Conservation (phyloP, 495 filamentous ascomycete species). For the Lophium mytilinum region DNA sequence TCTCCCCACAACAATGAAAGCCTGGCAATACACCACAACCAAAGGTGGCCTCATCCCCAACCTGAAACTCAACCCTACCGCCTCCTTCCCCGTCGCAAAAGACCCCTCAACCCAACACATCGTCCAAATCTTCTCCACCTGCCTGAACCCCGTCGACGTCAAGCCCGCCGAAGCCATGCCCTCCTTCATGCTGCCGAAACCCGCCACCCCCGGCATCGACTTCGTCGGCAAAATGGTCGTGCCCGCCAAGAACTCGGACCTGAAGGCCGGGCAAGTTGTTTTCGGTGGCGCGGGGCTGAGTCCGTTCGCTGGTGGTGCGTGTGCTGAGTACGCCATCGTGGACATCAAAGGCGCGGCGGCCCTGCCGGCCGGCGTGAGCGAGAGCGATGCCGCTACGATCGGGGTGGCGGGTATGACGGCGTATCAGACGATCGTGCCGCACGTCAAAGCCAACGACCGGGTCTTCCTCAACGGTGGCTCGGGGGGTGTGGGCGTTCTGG, state of each 20-base stretch:
- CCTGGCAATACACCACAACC: slow-evolving; percentile 21
- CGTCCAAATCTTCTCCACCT: slow-evolving; percentile 27
- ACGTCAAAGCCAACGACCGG: slow-evolving; percentile 26
- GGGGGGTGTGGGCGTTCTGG: slow-evolving; percentile 29
- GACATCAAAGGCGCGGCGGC: slow-evolving; percentile 6
- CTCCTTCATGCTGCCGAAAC: slow-evolving; percentile 13
- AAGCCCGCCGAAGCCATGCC: slow-evolving; percentile 26
- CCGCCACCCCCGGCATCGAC: slow-evolving; percentile 26
- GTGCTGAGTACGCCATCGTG: slow-evolving; percentile 25
- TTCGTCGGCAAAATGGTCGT: slow-evolving; percentile 27
- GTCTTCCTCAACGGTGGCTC: slow-evolving; percentile 35
- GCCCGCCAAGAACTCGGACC: slow-evolving; percentile 6
- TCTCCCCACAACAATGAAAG: slow-evolving; percentile 23
- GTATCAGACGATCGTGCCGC: slow-evolving; percentile 23
- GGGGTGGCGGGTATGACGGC: slow-evolving; percentile 28
- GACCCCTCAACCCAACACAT: slow-evolving; percentile 8
- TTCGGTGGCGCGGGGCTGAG: slow-evolving; percentile 19
- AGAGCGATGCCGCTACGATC: slow-evolving; percentile 24
- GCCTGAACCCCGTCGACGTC: slow-evolving; percentile 30
- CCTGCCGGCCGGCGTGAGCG: slow-evolving; percentile 22
- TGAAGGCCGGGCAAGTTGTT: slow-evolving; percentile 25
- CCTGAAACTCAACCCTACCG: slow-evolving; percentile 16
- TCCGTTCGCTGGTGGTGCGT: slow-evolving; percentile 10
- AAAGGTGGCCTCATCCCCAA: slow-evolving; percentile 26
- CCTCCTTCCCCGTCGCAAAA: slow-evolving; percentile 8